Percentiles rank a stretch among this genome's conserved stretches.
Conservation (phyloP, 306 rosid genomes). For the Arachis stenosperma region DNA sequence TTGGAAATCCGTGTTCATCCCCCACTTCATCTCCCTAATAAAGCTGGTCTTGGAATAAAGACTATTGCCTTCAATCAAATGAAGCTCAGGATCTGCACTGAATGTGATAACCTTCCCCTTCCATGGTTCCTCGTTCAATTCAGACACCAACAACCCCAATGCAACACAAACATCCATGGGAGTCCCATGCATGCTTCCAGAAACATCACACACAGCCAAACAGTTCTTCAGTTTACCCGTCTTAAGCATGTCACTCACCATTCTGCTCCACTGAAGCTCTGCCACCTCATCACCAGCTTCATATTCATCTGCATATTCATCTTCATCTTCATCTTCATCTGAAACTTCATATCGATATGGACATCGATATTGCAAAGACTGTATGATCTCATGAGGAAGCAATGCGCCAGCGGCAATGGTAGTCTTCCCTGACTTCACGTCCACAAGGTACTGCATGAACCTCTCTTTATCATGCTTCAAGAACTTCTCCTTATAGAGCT, state of each 20-base stretch:
- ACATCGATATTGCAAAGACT: slow-evolving; percentile 13
- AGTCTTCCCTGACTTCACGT: slow-evolving; percentile 49
- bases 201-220: slow-evolving; percentile 64
- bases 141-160: slow-evolving; percentile 67
- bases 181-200: slow-evolving; percentile 53
- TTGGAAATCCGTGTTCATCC: slow-evolving; percentile 59
- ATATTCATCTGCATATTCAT: neutral
- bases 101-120: slow-evolving; percentile 67
- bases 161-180: slow-evolving; percentile 73
- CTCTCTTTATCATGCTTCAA: slow-evolving; percentile 59
- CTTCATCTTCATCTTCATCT: neutral
- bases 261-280: slow-evolving; percentile 76
- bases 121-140: slow-evolving; percentile 68
- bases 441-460: slow-evolving; percentile 51
- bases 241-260: slow-evolving; percentile 57
- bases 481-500: slow-evolving; percentile 51
- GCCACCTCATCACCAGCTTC: slow-evolving; percentile 52
- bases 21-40: slow-evolving; percentile 50
- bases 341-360: too few relatives aligned
- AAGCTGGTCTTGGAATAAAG: slow-evolving; percentile 48
- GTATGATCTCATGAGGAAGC: slow-evolving; percentile 65
- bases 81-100: slow-evolving; percentile 53
- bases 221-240: slow-evolving; percentile 57
- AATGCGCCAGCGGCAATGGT: slow-evolving; percentile 66
- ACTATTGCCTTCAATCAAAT: slow-evolving; percentile 54